Base-by-base conservation (phyloP, 1,284 basidiomycete species). In the Pyrrhoderma noxium region DNA sequence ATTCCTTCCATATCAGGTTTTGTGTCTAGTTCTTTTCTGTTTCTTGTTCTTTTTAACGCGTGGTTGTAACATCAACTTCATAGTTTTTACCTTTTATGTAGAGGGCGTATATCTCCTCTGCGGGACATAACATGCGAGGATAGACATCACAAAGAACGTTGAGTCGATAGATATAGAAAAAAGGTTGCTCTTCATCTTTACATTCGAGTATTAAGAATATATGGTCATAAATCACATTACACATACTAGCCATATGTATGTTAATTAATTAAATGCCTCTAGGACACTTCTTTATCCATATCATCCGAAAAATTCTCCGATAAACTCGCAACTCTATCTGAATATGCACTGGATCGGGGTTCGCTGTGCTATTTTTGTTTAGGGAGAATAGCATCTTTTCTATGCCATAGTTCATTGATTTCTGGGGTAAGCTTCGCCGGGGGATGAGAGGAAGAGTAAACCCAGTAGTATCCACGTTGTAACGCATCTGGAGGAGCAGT, bases 331-430 rank as follows among this genome's bases (percentile, higher is more conserved):
- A 87, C 91, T 21, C 89, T 73, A 63, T 93, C 88, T 0, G 91
- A 79, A 62, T 95, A 93, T 9, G 90, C 89, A 4, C 88, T 88
- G 1, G 80, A 77, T 25, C 89, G 72, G 8, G 83, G 80, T 60
- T 93, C 89, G 34, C 86, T 90, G 14, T 93, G 76, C 67, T 96
- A 93, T n/a, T n/a, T n/a, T 62, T 93, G 91, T 67, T 95, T 96
- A 18, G 89, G 87, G 45, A 71, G 74, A 58, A 95, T 94, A 23
- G 83, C 80, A n/a, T 11, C 27, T 18, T 88, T 83, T 37, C 70
- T 70, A 42, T 70, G 67, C 75, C 88, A 96, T 38, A 89, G 85
- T n/a, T 75, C 77, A 53, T 85, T 82, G 55, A 90, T 82, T 27
- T 80, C 75, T 21, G 79, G 74, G 43, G 91, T 82, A 53, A 92